Evolutionary conservation across 2,329 filamentous ascomycete genomes (phyloP), one percentile per base, ranked within the genome.

Genomic region (Sporothrix globosa): DNA sequence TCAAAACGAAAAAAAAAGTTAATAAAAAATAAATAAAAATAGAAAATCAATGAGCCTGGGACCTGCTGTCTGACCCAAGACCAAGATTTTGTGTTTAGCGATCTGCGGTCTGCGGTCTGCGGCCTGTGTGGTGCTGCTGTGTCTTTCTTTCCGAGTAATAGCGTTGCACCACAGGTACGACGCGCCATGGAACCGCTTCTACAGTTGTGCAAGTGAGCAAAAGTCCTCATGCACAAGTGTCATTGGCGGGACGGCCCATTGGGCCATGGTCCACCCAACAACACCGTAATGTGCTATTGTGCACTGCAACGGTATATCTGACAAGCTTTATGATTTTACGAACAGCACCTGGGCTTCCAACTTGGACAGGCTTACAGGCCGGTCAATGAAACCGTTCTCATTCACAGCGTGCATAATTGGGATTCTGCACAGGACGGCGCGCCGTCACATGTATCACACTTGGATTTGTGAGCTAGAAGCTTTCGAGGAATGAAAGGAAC

Each of bases 151-250:
- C 34, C 34, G 19, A 34, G 24, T 27, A 21, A n/a, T 13, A 60
- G 56, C 56, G 56, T 60, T 60, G 56, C 56, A 41, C 19, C 34
- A 34, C 34, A 6, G 34, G 3, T 60, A 13, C 30, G 14, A 10
- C 7, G 19, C 11, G 27, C 54, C 54, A 46, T 17, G 17, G 14
- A 14, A 46, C 30, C 44, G 44, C 44, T 5, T 48, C 4, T 48
- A 19, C 44, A 48, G 44, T 48, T 48, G 44, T 48, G 44, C 5
- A 17, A 17, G 14, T 48, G 13, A 48, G 14, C 24, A 54, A 11
- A 54, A 21, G n/a, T 24, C 52, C 24, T 54, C 17, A 63, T 63
- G 58, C 58, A 63, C 56, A 27, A 63, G 39, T 17, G 58, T 46
- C 58, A 63, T 19, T 46, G 39, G 21, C 39, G 39, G 58, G 41